Percentiles rank a stretch among this genome's conserved stretches.
Evolutionary conservation across 208 protist species (phyloP).

Genomic region (Acanthamoeba sp.): DNA sequence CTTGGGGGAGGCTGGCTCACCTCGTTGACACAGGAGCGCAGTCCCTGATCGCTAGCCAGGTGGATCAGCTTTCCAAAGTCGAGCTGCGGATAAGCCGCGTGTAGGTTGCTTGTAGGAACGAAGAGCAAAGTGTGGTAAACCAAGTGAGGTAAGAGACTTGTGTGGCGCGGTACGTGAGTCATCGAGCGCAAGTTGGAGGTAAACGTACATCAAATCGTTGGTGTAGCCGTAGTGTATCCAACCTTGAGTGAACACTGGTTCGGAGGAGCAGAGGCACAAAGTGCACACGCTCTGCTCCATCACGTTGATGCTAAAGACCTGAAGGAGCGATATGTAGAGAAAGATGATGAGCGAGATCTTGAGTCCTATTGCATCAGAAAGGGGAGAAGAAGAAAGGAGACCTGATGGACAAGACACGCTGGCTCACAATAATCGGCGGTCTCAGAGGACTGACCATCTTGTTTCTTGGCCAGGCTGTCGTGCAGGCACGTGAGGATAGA

Average conservation of each 20-base stretch:
- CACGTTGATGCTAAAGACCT: constrained; percentile 41
- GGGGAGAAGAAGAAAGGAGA: neutral
- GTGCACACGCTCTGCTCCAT: constrained; percentile 8
- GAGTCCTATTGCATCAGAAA: too few relatives aligned
- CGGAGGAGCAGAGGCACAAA: neutral
- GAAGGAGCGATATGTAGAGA: neutral
- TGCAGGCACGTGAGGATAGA: neutral
- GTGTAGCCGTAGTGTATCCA: constrained; percentile 25
- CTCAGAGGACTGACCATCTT: neutral
- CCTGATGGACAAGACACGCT: constrained; percentile 2
- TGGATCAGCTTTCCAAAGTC: neutral
- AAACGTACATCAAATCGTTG: neutral
- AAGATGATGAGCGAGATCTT: too few relatives aligned
- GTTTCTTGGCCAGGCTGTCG: neutral
- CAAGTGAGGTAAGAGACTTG: too few relatives aligned
- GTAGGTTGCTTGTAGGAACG: neutral
- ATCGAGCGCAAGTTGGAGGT: too few relatives aligned
- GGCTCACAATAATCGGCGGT: neutral
- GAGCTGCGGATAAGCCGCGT: neutral
- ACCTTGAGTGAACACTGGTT: neutral
- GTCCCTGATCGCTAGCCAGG: neutral
- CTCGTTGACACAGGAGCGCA: constrained; percentile 14
- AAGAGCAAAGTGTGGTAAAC: neutral
- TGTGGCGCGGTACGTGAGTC: too few relatives aligned
- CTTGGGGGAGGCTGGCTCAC: neutral